Evolutionary conservation across 2,329 filamentous ascomycete genomes (phyloP), one percentile per base, ranked within the genome.

Genomic region (Ophiocordyceps camponoti-floridani): DNA sequence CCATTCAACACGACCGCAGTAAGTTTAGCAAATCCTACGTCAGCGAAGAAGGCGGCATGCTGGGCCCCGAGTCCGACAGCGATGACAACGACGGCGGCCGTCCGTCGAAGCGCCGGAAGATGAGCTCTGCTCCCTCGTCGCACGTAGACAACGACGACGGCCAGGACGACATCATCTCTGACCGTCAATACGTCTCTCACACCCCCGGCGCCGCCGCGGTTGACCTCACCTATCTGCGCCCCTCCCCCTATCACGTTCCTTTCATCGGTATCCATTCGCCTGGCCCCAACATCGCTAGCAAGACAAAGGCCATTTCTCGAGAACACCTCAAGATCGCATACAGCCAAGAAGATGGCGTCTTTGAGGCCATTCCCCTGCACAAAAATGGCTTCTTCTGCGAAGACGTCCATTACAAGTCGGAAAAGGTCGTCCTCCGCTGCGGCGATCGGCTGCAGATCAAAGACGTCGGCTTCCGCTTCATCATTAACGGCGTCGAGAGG

Each of bases 211-310:
- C 73, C 12, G 72, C 69, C 14, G 69, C 70, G 31, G 72, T 79
- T 38, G 75, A 82, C 54, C 62, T 80, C 37, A 68, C 68, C 10
- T 69, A 68, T 18, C 64, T 82, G 41, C 69, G 75, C 5, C 77
- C 79, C 1, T 75, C 76, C 23, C 74, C 76, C 0, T 61, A 72
- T 48, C 70, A 77, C 46, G 73, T 77, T 45, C 77, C 79, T 3
- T 71, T 84, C 47, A 70, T 87, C 43, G 75, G 76, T 31, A 84
- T 88, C 41, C 83, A 87, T 57, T 83, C 82, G 4, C 77, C 76
- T 0, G 72, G 73, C 2, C 72, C 72, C 5, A 67, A 74, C 43
- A 75, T 76, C 48, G 72, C 75, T 3, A 67, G 60, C 47, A 75
- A 73, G 49, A 84, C 82, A 43, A 83, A 82, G 55, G 74, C 73